Evolutionary conservation across 441 rosid species (phyloP), one percentile per base, ranked within the genome.

Genomic region (Populus hybrid): DNA sequence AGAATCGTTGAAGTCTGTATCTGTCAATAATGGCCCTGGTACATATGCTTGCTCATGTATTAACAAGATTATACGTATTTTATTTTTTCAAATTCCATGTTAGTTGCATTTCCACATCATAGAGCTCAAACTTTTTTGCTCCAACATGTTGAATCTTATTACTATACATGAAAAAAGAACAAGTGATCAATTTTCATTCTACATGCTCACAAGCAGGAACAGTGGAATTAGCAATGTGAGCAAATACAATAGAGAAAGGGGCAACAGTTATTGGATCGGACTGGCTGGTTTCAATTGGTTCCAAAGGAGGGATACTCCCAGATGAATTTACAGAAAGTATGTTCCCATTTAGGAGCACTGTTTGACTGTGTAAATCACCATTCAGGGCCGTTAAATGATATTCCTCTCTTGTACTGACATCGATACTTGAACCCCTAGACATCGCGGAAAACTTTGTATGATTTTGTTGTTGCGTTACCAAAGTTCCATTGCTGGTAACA

Each of bases 381-480:
- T 80, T 83, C 65, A 82, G 69, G 14, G 89, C 85, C 6, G 87
- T 83, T 73, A 86, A 81, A 81, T 86, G 91, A 73, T 88, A 88
- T 76, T 88, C 89, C 20, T 85, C 84, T 71, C 82, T 82, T 34
- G 28, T 73, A 9, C 63, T 66, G 30, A 6, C 78, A 71, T 75
- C 70, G 50, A 3, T 5, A 61, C 21, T 36, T 34, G 40, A 32
- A 32, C 75, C 75, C 70, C 80, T 46, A 26, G 78, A 74, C 35
- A 72, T 79, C 68, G 8, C 78, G 18, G 86, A 65, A 42, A 82
- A 83, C 8, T 73, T 76, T 30, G 77, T 65, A 21, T 42, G 72
- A 40, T 5, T 67, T 42, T 63, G 78, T 9, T 74, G 23, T 59
- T 64, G 80, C 50, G 28, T 12, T 1, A 23, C 76, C 73, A 70